Conservation (phyloP, 73 alveolate species). For the Tetrahymena thermophila region DNA sequence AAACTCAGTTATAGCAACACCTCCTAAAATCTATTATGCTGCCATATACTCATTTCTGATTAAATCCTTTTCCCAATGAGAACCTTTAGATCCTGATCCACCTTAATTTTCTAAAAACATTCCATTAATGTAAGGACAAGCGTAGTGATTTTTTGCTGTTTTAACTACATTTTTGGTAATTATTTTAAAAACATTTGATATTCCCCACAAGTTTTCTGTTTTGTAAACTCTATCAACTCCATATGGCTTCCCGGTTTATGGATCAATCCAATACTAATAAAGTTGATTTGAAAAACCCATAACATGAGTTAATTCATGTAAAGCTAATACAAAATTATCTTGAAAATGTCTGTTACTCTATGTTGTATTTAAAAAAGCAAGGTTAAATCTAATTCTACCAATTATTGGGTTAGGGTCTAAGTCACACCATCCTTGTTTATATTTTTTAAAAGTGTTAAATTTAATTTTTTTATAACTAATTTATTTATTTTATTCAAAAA, state of each 20-base stretch:
- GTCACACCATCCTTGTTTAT: too few species aligned
- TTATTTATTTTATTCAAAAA: too few species aligned
- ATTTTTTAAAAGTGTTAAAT: too few species aligned
- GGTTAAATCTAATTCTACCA: too few species aligned
- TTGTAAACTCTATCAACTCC: neutral
- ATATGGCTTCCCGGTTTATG: neutral
- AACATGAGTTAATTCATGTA: neutral
- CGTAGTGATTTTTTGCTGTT: neutral
- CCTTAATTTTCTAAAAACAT: neutral
- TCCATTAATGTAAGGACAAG: neutral
- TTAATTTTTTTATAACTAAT: too few species aligned
- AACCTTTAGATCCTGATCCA: neutral
- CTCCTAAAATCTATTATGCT: neutral
- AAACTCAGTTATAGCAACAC: neutral
- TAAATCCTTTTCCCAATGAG: neutral
- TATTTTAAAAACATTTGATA: neutral
- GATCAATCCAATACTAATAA: neutral
- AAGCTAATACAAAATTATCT: neutral
- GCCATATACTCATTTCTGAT: neutral
- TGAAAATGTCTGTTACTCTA: too few species aligned
- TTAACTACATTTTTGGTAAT: neutral
- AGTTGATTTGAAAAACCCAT: neutral
- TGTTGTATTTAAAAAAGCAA: too few species aligned
- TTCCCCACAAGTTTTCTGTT: neutral
- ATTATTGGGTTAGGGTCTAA: too few species aligned